Evolutionary conservation across 306 rosid species (phyloP), one percentile per base, ranked within the genome.

Genomic region (Biancaea sappan): DNA sequence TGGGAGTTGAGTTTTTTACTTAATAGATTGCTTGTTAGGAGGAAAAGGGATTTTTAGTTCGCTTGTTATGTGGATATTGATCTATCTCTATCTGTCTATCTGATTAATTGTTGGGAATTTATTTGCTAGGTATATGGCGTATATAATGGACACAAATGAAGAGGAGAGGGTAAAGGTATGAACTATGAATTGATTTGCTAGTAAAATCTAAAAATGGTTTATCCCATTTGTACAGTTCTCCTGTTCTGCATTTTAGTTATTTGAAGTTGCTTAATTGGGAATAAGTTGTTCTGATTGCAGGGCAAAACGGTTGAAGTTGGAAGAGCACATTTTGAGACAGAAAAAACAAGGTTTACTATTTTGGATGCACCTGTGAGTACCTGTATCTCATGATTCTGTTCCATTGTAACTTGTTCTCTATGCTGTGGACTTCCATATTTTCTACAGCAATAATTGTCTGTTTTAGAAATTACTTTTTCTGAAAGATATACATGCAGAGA

Each of bases 301-400:
- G 99, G 98, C 24, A 92, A 86, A 73, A 95, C 98, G 3, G 98
- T 95, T 86, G 99, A 95, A 89, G 99, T 95, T 75, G 99, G 99
- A 79, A 86, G 98, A 78, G 99, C 98, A 13, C 90, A 90, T 85
- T 95, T 95, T 84, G 99, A 95, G 87, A 95, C 99, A 0, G 96
- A 92, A 64, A 79, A 87, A 6, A 72, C 97, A 26, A 84, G 99
- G 78, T 95, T 92, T 74, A 95, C 99, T 1, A 95, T 95, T 80
- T 83, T 95, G 86, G 99, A 95, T 84, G 99, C 99, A 56, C 99
- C 98, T 15, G 99, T 95, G 84, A 84, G 99, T 89, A 69, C 40
- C 26, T 73, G 14, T 54, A 22, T 72, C 75, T 51, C 52, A 35
- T 66, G 73, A 15, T 73, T 66, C 29, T 75, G 3, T 44, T 81